Base-by-base conservation (phyloP, 2,329 filamentous ascomycete genomes). In the Coniochaeta ligniaria region DNA sequence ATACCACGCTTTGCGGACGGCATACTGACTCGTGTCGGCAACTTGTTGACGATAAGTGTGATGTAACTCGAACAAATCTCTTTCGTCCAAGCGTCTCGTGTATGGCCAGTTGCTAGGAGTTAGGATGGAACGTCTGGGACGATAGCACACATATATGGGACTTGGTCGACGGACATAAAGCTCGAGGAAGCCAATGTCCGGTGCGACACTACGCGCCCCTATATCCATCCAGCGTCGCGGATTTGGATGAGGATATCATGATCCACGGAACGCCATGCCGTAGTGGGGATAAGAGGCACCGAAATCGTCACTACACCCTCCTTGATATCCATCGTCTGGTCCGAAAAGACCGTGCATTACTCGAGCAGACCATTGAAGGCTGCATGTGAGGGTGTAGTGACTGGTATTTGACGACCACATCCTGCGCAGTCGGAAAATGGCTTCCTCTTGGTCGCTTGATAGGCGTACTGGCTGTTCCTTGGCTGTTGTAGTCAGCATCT, bases 1-100 rank as follows among this genome's bases (percentile, higher is more conserved):
- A 78, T 73, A 8, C 74, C 70, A 62, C 73, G 68, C 62, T 72
- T 73, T 56, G 54, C 54, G 9, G 67, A 64, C 26, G 66, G 63
- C 68, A 69, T 70, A 1, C 17, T 52, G 24, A 31, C 8, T 9
- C 35, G 47, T 52, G 47, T 17, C n/a, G 24, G 47, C 2, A 52
- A n/a, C 9, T 26, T 28, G 47, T 28, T 17, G 26, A 28, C 22
- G 47, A 31, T n/a, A 24, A 31, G 24, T 17, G 26, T 52, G 47
- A 17, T 47, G 12, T 17, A 31, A 6, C 14, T 17, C 17, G 31
- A 5, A 28, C 47, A 31, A 52, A 28, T 24, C 14, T 28, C 47
- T 28, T n/a, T 31, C 47, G 47, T 52, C 47, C 2, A 52, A 26
- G 14, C 14, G 14, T 52, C 3, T 31, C 47, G 5, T 52, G 12